Conservation (phyloP, 75 land plant species). For the Cryptomeria japonica region DNA sequence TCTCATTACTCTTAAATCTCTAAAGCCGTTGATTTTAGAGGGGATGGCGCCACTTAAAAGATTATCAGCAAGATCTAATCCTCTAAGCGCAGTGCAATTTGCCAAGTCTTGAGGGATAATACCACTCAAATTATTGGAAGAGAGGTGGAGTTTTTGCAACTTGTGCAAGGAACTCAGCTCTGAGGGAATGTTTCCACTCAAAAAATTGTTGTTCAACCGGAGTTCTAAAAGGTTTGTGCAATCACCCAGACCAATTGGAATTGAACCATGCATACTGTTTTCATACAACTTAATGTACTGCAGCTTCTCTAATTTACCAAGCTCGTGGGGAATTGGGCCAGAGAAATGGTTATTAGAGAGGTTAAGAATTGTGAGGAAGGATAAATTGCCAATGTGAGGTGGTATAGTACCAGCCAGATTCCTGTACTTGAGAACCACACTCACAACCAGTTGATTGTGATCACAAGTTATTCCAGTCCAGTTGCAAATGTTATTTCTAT, state of each 20-base stretch:
- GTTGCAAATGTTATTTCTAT: too few species aligned
- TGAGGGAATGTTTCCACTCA: conserved; percentile 16
- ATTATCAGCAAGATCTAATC: conserved; percentile 19
- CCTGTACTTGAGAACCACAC: too few species aligned
- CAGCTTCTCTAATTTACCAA: too few species aligned
- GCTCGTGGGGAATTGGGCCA: conserved; percentile 13
- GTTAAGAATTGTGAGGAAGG: conserved; percentile 10
- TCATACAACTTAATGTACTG: too few species aligned
- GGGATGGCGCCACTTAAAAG: conserved; percentile 24
- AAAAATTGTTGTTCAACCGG: conserved; percentile 8
- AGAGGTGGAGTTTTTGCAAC: too few species aligned
- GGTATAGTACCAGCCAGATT: too few species aligned
- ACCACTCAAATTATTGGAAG: too few species aligned
- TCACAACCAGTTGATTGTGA: too few species aligned
- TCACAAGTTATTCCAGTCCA: too few species aligned
- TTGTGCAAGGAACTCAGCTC: too few species aligned
- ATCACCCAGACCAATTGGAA: conserved; percentile 43
- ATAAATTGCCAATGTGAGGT: neutral
- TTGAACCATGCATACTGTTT: too few species aligned
- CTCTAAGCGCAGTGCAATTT: conserved; percentile 5
- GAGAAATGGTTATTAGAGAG: conserved; percentile 18
- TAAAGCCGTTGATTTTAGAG: neutral
- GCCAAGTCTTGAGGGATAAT: too few species aligned
- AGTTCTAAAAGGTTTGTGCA: conserved; percentile 20
- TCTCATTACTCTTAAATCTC: conserved; percentile 15